phyloP scores from a whole-genome alignment of 164 flowering plant species.

The Nelumbo lutea region DNA sequence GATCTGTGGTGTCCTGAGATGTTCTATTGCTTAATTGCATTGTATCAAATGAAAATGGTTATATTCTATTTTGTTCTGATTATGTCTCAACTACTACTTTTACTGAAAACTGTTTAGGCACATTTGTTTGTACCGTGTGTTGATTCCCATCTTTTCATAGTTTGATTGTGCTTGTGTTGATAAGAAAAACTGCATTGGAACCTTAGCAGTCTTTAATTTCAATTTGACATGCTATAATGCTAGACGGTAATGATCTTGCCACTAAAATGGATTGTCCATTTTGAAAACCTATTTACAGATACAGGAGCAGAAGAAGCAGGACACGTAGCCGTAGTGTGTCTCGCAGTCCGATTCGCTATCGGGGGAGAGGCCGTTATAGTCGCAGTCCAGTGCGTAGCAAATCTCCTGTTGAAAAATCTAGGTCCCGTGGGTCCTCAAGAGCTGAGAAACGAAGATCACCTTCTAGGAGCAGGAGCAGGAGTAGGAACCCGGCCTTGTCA shows the following conservation, averaged over 20 bases:
- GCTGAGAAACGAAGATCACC: conserved; percentile 47
- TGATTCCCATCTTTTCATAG: no score
- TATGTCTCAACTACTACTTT: no score
- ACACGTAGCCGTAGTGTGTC: conserved; percentile 63
- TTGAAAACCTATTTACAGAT: conserved; percentile 34
- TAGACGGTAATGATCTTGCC: neutral
- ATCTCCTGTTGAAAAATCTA: conserved; percentile 49
- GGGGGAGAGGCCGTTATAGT: conserved; percentile 43
- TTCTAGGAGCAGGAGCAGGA: conserved; percentile 46
- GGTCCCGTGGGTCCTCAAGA: conserved; percentile 46
- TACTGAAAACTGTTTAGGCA: no score
- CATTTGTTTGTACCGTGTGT: no score
- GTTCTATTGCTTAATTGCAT: no score
- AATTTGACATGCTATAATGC: no score
- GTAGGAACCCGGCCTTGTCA: conserved; percentile 15
- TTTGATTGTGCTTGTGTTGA: no score
- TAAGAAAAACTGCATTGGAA: no score
- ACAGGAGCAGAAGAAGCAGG: conserved; percentile 81
- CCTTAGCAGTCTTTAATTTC: no score
- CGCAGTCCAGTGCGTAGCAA: conserved; percentile 63
- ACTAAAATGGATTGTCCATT: neutral
- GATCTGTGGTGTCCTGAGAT: no score
- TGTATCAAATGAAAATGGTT: no score
- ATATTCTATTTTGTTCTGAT: no score
- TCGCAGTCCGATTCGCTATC: conserved; percentile 69